These are phyloP conservation scores for Biancaea sappan DNA, from an alignment of 306 rosid species.

Conservation along the genomic window DNA sequence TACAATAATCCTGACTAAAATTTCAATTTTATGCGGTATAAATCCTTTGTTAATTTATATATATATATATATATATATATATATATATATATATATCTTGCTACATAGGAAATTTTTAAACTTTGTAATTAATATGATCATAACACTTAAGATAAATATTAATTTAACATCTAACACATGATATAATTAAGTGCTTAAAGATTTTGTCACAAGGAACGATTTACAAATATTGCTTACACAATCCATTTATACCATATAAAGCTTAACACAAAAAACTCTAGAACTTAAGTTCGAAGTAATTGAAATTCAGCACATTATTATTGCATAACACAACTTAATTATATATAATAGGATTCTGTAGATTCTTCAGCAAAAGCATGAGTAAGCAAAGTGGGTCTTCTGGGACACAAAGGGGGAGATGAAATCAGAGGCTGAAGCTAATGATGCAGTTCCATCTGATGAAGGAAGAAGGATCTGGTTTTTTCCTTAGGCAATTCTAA, in stretches of 20 bases:
- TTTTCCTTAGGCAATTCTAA: constrained; percentile 51
- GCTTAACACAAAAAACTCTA: neutral
- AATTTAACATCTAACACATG: too few species aligned
- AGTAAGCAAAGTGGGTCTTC: constrained; percentile 43
- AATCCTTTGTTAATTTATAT: too few species aligned
- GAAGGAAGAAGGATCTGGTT: constrained; percentile 43
- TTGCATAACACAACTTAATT: too few species aligned
- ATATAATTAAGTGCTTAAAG: too few species aligned
- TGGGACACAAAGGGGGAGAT: constrained; percentile 41
- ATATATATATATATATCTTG: too few species aligned
- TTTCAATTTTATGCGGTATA: too few species aligned
- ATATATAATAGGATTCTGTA: neutral
- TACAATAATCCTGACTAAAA: too few species aligned
- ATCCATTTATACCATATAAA: neutral
- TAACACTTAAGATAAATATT: too few species aligned
- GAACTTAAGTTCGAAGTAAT: neutral
- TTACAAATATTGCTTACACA: neutral
- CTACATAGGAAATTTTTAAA: too few species aligned
- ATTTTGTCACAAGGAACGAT: too few species aligned
- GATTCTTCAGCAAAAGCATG: constrained; percentile 41
- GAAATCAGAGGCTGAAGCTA: constrained; percentile 33
- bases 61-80: too few species aligned
- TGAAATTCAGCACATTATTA: neutral
- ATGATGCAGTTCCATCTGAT: constrained; percentile 10
- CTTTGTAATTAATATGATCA: too few species aligned